phyloP scores from a whole-genome alignment of 768 basidiomycete genomes.

The Agrocybe pediades region DNA sequence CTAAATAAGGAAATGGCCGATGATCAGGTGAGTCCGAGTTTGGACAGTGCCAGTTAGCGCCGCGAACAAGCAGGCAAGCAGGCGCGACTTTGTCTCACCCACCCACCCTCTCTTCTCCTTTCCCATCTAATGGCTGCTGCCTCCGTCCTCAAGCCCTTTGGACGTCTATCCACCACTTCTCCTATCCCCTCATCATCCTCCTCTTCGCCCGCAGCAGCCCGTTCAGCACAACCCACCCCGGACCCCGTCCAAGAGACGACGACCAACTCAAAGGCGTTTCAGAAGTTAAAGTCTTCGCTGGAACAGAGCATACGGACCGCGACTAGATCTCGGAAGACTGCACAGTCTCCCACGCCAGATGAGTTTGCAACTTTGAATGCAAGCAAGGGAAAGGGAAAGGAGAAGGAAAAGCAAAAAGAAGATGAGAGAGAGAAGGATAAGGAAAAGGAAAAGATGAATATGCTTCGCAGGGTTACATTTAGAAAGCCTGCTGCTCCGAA shows the following conservation, averaged over 20 bases:
- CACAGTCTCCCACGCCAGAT: slow-evolving; percentile 31
- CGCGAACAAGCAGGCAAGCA: slow-evolving; percentile 32
- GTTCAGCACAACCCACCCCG: slow-evolving; percentile 29
- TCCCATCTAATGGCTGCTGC: background rate
- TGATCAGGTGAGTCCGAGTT: slow-evolving; percentile 5
- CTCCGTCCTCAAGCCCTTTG: slow-evolving; percentile 14
- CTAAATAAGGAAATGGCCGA: slow-evolving; percentile 1
- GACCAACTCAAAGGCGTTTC: slow-evolving; percentile 62
- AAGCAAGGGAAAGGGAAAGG: slow-evolving; percentile 22
- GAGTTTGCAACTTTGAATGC: slow-evolving; percentile 44
- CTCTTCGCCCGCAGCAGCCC: slow-evolving; percentile 34
- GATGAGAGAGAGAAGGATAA: slow-evolving; percentile 38
- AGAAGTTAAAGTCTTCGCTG: slow-evolving; percentile 64
- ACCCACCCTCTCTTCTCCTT: slow-evolving; percentile 7
- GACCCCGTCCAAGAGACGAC: slow-evolving; percentile 29
- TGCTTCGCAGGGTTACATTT: slow-evolving; percentile 28
- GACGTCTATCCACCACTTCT: slow-evolving; percentile 27
- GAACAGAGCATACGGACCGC: slow-evolving; percentile 69
- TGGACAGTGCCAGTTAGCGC: background rate
- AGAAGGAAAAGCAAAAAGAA: slow-evolving; percentile 49
- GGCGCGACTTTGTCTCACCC: slow-evolving; percentile 7
- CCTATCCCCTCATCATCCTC: slow-evolving; percentile 40
- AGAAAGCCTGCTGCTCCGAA: slow-evolving; percentile 6
- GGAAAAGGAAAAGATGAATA: slow-evolving; percentile 25
- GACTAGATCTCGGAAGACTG: slow-evolving; percentile 54